Evolutionary conservation across 1,284 basidiomycete genomes (phyloP).

Genomic region (Leccinum subspadiceum): DNA sequence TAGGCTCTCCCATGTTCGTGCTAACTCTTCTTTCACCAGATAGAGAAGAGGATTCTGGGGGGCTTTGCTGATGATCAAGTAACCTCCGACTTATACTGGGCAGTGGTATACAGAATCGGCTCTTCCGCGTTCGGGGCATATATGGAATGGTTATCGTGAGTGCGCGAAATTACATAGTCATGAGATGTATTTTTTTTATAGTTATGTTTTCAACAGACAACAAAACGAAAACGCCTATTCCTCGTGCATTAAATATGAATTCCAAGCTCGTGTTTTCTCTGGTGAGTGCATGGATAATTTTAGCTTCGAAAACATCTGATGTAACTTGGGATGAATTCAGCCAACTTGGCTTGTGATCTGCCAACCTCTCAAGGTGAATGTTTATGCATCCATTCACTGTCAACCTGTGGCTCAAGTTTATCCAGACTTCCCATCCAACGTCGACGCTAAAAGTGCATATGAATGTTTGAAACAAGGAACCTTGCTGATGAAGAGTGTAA

Average conservation of each 20-base stretch:
- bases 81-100: conserved; percentile 9
- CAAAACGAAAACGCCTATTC: conserved; percentile 1
- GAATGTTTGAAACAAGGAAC: conserved; percentile 10
- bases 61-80: not conserved
- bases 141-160: conserved; percentile 21
- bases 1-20: not conserved
- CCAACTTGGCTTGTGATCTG: conserved; percentile 20
- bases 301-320: not conserved
- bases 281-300: conserved; percentile 6
- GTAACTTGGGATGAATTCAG: conserved; percentile 4
- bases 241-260: conserved; percentile 22
- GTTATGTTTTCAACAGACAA: conserved; percentile 3
- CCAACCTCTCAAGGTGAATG: conserved; percentile 21
- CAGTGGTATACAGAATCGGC: conserved; percentile 8
- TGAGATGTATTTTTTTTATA: too few relatives aligned
- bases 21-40: conserved; percentile 11
- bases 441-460: conserved; percentile 3
- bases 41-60: conserved; percentile 18
- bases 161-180: not conserved
- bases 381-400: not conserved
- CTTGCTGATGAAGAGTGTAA: conserved; percentile 1
- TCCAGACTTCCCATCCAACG: not conserved
- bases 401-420: not conserved
- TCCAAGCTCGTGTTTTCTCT: conserved; percentile 20
- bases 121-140: conserved; percentile 19